Evolutionary conservation across 2,329 filamentous ascomycete genomes (phyloP).

Genomic region (Chaetomium olivaceum): DNA sequence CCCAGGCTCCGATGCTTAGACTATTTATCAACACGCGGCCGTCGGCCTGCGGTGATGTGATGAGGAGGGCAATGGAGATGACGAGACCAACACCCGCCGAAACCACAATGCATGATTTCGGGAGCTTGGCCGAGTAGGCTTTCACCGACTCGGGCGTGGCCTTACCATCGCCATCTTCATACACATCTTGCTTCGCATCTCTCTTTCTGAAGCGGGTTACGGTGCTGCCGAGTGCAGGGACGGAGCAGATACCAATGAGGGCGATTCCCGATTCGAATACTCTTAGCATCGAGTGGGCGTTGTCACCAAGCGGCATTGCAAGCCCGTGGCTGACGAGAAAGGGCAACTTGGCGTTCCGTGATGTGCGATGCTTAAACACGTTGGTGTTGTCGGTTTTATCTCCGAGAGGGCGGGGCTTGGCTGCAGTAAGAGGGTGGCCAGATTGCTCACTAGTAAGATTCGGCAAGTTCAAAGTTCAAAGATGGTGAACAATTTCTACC

Average conservation of each 20-base stretch:
- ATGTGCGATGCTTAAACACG: neutral
- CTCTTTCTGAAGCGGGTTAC: conserved; percentile 34
- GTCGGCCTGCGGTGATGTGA: conserved; percentile 50
- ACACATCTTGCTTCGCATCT: conserved; percentile 48
- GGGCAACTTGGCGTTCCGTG: neutral
- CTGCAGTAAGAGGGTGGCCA: neutral
- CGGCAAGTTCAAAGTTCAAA: neutral
- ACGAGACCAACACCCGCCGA: conserved; percentile 56
- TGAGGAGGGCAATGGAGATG: conserved; percentile 57
- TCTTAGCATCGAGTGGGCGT: conserved; percentile 32
- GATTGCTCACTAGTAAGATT: neutral
- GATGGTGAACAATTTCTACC: neutral
- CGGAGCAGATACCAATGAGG: conserved; percentile 36
- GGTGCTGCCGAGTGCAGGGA: conserved; percentile 36
- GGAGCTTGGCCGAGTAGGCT: conserved; percentile 60
- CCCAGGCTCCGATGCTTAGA: conserved; percentile 63
- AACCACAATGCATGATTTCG: conserved; percentile 56
- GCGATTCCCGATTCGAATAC: conserved; percentile 35
- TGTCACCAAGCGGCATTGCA: conserved; percentile 34
- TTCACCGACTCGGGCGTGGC: conserved; percentile 64
- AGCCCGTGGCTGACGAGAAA: neutral
- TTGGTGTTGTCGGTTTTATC: neutral
- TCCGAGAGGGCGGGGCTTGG: conserved; percentile 10
- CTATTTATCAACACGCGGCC: conserved; percentile 56
- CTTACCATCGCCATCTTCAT: conserved; percentile 69